Evolutionary conservation across 306 rosid genomes (phyloP).

Genomic region (Vigna trinervia): DNA sequence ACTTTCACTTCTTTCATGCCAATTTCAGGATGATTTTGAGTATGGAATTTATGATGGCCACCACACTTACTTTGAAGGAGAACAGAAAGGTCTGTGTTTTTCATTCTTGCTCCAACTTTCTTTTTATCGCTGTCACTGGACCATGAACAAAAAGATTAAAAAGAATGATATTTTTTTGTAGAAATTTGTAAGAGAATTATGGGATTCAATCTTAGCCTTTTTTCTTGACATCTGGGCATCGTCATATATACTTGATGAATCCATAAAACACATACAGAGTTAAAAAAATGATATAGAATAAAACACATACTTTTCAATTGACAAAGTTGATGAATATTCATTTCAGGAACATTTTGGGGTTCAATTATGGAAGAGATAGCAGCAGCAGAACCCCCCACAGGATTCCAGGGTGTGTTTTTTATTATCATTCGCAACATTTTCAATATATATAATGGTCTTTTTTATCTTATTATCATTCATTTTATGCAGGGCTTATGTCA

Average conservation of each 20-base stretch:
- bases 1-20: slow-evolving; percentile 24
- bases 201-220: too few relatives aligned
- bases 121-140: background rate
- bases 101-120: background rate
- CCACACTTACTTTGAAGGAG: slow-evolving; percentile 82
- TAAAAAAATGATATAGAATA: too few relatives aligned
- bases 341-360: slow-evolving; percentile 84
- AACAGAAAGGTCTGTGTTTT: slow-evolving; percentile 54
- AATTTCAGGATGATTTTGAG: slow-evolving; percentile 78
- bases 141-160: too few relatives aligned
- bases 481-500: slow-evolving; percentile 77
- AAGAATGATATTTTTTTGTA: too few relatives aligned
- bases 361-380: slow-evolving; percentile 59
- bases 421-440: slow-evolving; percentile 4
- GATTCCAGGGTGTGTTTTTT: slow-evolving; percentile 78
- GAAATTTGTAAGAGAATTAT: too few relatives aligned
- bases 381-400: slow-evolving; percentile 83
- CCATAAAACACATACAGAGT: too few relatives aligned
- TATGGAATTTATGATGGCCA: slow-evolving; percentile 82
- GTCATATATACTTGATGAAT: too few relatives aligned
- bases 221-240: too few relatives aligned
- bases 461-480: slow-evolving; percentile 9
- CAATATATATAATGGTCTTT: background rate
- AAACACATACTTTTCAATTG: background rate
- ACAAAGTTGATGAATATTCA: slow-evolving; percentile 29